Evolutionary conservation across 2,329 filamentous ascomycete species (phyloP).

Genomic region (Colletotrichum sp.): DNA sequence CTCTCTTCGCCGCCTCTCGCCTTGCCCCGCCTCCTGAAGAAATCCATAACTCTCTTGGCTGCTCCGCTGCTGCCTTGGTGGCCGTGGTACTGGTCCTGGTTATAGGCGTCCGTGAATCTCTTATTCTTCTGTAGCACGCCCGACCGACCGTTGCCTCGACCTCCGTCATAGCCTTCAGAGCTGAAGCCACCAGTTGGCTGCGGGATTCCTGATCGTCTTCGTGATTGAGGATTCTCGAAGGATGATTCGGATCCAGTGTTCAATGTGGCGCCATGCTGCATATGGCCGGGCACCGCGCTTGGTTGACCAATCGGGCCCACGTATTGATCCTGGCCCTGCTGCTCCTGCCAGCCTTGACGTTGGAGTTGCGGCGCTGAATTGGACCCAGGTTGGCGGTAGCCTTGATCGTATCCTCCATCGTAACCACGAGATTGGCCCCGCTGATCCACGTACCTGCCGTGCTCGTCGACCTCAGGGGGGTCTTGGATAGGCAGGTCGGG

Average conservation of each 20-base stretch:
- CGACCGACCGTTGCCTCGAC: slow-evolving; percentile 20
- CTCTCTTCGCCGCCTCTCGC: slow-evolving; percentile 67
- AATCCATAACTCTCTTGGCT: slow-evolving; percentile 95
- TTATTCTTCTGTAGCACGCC: slow-evolving; percentile 77
- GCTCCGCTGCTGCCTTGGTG: slow-evolving; percentile 86
- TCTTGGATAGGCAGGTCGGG: slow-evolving; percentile 59
- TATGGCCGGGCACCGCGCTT: slow-evolving; percentile 51
- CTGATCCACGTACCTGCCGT: slow-evolving; percentile 39
- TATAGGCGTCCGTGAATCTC: slow-evolving; percentile 88
- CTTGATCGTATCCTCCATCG: slow-evolving; percentile 18
- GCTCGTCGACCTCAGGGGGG: slow-evolving; percentile 41
- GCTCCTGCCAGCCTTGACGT: slow-evolving; percentile 27
- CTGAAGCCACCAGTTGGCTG: slow-evolving; percentile 47
- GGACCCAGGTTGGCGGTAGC: slow-evolving; percentile 15
- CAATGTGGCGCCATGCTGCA: slow-evolving; percentile 51
- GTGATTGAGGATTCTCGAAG: slow-evolving; percentile 41
- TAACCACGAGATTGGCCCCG: slow-evolving; percentile 17
- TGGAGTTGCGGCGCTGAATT: slow-evolving; percentile 32
- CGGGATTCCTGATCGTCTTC: slow-evolving; percentile 43
- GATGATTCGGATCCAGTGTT: slow-evolving; percentile 61
- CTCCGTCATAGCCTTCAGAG: slow-evolving; percentile 47
- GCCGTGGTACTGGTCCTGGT: slow-evolving; percentile 71
- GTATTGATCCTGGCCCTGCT: slow-evolving; percentile 40
- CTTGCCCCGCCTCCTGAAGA: slow-evolving; percentile 88
- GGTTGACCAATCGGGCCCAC: slow-evolving; percentile 38